Evolutionary conservation across 148 eudicot genomes (phyloP).

Genomic region (Heliosperma pusillum): DNA sequence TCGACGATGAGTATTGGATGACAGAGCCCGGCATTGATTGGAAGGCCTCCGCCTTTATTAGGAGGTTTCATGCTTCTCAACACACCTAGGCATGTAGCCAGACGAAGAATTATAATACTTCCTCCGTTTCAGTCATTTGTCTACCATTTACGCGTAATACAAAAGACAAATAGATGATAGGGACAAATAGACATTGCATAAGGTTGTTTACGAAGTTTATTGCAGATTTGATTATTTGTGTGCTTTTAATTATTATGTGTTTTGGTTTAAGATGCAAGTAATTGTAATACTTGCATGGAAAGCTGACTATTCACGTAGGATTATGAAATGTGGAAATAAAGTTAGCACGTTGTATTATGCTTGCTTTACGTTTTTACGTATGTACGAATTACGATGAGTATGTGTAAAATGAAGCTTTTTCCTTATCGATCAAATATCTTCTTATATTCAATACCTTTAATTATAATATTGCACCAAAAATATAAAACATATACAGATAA

Average conservation of each 20-base stretch:
- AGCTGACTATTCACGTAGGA: slow-evolving; percentile 18
- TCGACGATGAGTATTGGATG: slow-evolving; percentile 29
- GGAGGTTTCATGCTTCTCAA: slow-evolving; percentile 39
- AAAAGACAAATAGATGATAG: no score
- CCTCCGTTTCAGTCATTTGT: no score
- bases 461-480: no score
- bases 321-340: neutral
- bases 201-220: no score
- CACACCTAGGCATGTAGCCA: slow-evolving; percentile 5
- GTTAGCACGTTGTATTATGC: slow-evolving; percentile 16
- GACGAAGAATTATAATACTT: neutral
- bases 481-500: no score
- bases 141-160: no score
- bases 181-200: no score
- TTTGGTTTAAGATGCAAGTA: slow-evolving; percentile 23
- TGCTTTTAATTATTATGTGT: neutral
- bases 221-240: slow-evolving; percentile 1
- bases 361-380: neutral
- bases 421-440: no score
- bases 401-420: no score
- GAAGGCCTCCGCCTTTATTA: slow-evolving; percentile 42
- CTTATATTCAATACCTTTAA: no score
- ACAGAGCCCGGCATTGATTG: slow-evolving; percentile 41
- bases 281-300: neutral
- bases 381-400: no score